Evolutionary conservation across 805 yeast genomes (phyloP).

Genomic region (Candida fluviatilis): DNA sequence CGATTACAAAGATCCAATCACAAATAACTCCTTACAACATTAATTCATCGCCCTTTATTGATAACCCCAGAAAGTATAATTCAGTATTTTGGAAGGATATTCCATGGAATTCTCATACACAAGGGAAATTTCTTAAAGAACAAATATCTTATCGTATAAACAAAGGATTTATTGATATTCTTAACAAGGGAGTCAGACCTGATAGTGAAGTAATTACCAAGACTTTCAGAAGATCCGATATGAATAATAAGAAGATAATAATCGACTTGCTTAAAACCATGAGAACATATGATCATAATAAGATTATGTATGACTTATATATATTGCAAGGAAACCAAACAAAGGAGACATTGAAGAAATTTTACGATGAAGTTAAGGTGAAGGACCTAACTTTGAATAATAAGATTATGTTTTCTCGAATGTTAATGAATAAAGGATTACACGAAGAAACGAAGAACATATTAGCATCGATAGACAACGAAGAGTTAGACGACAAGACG

Average conservation of each 20-base stretch:
- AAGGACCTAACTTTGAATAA: constrained; percentile 20
- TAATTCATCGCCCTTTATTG: constrained; percentile 10
- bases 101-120: constrained; percentile 11
- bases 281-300: constrained; percentile 10
- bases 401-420: constrained; percentile 24
- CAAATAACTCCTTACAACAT: constrained; percentile 21
- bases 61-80: constrained; percentile 21
- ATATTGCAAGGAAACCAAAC: constrained; percentile 15
- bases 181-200: constrained; percentile 31
- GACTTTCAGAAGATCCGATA: constrained; percentile 25
- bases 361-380: constrained; percentile 9
- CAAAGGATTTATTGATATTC: constrained; percentile 29
- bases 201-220: constrained; percentile 27
- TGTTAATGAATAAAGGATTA: constrained; percentile 26
- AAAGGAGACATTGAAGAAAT: constrained; percentile 14
- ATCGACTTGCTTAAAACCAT: constrained; percentile 17
- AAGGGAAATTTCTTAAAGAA: constrained; percentile 8
- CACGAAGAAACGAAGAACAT: constrained; percentile 19
- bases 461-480: constrained; percentile 16
- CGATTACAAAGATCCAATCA: constrained; percentile 18
- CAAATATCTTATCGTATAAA: constrained; percentile 3
- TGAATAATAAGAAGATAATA: constrained; percentile 19
- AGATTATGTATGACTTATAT: constrained; percentile 14
- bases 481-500: constrained; percentile 24
- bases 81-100: constrained; percentile 18